A percentile compares a stretch with the other conserved stretches of the same genome.
Evolutionary conservation across 1,284 basidiomycete genomes (phyloP).

Genomic region (Rhodotorula sp.): DNA sequence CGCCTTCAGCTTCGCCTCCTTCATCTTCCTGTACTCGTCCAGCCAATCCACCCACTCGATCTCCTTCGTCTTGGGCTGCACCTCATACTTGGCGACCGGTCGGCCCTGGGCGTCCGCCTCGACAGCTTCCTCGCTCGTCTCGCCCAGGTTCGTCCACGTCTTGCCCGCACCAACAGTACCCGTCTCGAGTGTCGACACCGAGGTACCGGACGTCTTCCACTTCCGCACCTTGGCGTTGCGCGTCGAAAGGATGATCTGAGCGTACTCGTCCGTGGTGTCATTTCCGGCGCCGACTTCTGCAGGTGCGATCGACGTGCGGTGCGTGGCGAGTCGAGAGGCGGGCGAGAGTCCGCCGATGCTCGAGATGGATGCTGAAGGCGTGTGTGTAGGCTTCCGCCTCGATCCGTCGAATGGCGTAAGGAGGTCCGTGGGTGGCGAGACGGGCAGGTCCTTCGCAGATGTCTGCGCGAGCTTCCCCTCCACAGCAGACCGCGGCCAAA

Average conservation of each 20-base stretch:
- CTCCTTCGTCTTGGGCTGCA: constrained; percentile 44
- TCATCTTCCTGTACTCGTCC: constrained; percentile 59
- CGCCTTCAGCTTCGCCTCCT: constrained; percentile 57
- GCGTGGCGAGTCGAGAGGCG: constrained; percentile 7
- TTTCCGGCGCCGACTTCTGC: neutral
- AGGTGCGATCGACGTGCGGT: constrained; percentile 34
- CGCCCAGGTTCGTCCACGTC: constrained; percentile 6
- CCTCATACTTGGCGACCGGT: neutral
- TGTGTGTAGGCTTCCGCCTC: neutral
- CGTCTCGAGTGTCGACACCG: constrained; percentile 5
- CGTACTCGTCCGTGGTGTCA: constrained; percentile 53
- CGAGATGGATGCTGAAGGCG: constrained; percentile 20
- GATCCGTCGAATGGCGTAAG: too few relatives aligned
- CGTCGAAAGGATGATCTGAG: constrained; percentile 57
- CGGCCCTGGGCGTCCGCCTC: constrained; percentile 30
- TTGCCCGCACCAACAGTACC: constrained; percentile 15
- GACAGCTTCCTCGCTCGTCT: constrained; percentile 3
- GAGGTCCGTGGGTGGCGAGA: constrained; percentile 20
- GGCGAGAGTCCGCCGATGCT: neutral
- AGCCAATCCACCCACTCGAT: constrained; percentile 62
- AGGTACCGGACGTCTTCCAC: constrained; percentile 50
- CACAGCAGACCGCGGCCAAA: too few relatives aligned
- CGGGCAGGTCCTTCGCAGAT: neutral
- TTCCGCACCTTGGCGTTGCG: constrained; percentile 58
- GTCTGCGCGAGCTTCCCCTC: neutral